Percentiles rank a stretch among this genome's conserved stretches.
Evolutionary conservation across 106 monocot species (phyloP).

Genomic region (Dactylorhiza incarnata): DNA sequence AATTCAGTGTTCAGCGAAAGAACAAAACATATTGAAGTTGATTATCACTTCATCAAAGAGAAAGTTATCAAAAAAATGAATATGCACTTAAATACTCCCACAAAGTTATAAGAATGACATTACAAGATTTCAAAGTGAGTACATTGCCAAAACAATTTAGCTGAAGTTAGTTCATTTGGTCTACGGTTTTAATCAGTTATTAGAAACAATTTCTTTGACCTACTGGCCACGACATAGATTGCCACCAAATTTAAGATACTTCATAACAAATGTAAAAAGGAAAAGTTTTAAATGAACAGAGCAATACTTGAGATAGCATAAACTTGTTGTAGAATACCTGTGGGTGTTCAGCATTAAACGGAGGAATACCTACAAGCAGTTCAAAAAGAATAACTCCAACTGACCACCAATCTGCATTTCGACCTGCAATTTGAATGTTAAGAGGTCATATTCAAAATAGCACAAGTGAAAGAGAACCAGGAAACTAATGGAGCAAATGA

Average conservation of each 20-base stretch:
- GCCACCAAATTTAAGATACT: not conserved
- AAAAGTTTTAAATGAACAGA: not conserved
- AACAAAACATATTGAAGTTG: too few species aligned
- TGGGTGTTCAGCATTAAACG: slow-evolving; percentile 98
- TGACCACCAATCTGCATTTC: slow-evolving; percentile 98
- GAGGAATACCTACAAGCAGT: slow-evolving; percentile 95
- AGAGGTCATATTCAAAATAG: not conserved
- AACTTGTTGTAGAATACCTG: slow-evolving; percentile 47
- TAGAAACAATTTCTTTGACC: not conserved
- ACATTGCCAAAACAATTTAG: not conserved
- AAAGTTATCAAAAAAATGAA: too few species aligned
- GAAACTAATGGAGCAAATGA: slow-evolving; percentile 3
- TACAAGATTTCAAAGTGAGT: not conserved
- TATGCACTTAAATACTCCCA: not conserved
- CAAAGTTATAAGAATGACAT: not conserved
- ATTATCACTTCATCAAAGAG: too few species aligned
- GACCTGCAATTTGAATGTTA: slow-evolving; percentile 41
- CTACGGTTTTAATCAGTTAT: not conserved
- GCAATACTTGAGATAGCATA: not conserved
- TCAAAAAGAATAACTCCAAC: slow-evolving; percentile 96
- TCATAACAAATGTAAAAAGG: not conserved
- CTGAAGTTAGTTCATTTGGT: not conserved
- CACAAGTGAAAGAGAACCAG: slow-evolving; percentile 1
- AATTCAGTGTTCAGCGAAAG: too few species aligned
- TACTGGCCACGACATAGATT: not conserved